These are phyloP conservation scores for Didymella segeticola DNA, from an alignment of 2,329 filamentous ascomycete species.

Conservation along the genomic window DNA sequence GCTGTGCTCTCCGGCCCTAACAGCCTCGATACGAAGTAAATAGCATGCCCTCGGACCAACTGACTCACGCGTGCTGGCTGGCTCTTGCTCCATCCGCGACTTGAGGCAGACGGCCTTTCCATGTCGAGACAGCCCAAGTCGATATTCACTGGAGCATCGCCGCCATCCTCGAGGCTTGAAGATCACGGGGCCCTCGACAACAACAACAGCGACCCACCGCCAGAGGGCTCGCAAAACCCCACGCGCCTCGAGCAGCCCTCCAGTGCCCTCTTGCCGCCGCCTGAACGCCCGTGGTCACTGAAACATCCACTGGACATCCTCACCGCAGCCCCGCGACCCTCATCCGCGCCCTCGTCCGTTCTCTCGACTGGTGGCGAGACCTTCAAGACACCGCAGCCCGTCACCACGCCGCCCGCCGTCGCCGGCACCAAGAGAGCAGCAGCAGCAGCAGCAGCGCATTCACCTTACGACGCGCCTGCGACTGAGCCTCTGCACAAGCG, in stretches of 20 bases:
- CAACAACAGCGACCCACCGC: too few species aligned
- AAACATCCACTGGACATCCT: constrained; percentile 2
- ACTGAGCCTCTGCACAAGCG: constrained; percentile 48
- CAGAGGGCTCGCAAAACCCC: constrained; percentile 23
- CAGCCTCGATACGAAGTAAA: too few species aligned
- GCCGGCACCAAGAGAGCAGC: constrained; percentile 6
- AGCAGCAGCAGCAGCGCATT: too few species aligned
- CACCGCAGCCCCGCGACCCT: constrained; percentile 16
- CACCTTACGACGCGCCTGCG: constrained; percentile 19
- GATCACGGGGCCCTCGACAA: constrained; percentile 26
- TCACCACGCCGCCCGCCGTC: constrained; percentile 18
- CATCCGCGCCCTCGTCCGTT: constrained; percentile 23
- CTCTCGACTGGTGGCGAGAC: constrained; percentile 12
- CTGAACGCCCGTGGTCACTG: constrained; percentile 7
- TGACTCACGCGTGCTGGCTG: constrained; percentile 20
- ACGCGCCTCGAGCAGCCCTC: constrained; percentile 18
- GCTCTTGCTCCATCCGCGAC: constrained; percentile 13
- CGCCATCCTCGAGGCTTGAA: constrained; percentile 20
- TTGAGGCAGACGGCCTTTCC: constrained; percentile 6
- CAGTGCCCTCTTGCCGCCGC: neutral
- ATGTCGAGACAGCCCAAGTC: constrained; percentile 28
- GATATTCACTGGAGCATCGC: constrained; percentile 45
- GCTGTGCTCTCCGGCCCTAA: constrained; percentile 14
- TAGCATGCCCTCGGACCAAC: constrained; percentile 19
- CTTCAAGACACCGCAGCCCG: constrained; percentile 8